Base-by-base conservation (phyloP, 1,284 basidiomycete species). In the Moesziomyces globuligerus region DNA sequence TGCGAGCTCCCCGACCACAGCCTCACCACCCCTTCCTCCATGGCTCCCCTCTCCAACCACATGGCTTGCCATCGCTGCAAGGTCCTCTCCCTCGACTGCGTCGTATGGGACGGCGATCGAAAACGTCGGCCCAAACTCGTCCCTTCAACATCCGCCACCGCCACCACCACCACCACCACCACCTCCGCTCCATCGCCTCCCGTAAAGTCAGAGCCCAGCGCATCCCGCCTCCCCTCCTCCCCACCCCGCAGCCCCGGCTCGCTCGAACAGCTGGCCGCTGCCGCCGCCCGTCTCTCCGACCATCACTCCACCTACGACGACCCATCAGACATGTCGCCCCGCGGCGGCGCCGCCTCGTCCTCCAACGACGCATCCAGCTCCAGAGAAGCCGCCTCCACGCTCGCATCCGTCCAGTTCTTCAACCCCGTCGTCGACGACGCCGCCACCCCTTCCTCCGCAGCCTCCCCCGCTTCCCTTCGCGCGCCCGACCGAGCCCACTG, bases 51-150 rank as follows among this genome's bases (percentile, higher is more conserved):
- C 20, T 37, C 46, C 23, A 18, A 32, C 39, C 18, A 64, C 11
- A 39, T 59, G 18, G 69, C 69, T 20, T 76, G 74, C 41, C 62
- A 68, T 45, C 50, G 72, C 34, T 76, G 74, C 65, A 68, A 55
- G 39, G 57, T 67, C 10, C 56, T 72, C 29, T 61, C 53, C 2
- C 48, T 68, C 26, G 72, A 72, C 23, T 76, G 74, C 43, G 49
- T 76, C 20, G 74, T 76, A 15, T 75, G 70, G 69, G 73, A 75
- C 46, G 73, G 70, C 20, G 70, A 75, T 39, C 64, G 73, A 34
- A 75, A 75, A 48, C 52, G 68, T 11, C 41, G 55, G n/a, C 68
- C 68, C 25, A 71, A 61, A 26, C 18, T 71, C 0, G n/a, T n/a
- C n/a, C n/a, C n/a, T n/a, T n/a, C n/a, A n/a, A n/a, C n/a, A n/a